Evolutionary conservation across 306 rosid species (phyloP).

Genomic region (Begonia fuchsioides): DNA sequence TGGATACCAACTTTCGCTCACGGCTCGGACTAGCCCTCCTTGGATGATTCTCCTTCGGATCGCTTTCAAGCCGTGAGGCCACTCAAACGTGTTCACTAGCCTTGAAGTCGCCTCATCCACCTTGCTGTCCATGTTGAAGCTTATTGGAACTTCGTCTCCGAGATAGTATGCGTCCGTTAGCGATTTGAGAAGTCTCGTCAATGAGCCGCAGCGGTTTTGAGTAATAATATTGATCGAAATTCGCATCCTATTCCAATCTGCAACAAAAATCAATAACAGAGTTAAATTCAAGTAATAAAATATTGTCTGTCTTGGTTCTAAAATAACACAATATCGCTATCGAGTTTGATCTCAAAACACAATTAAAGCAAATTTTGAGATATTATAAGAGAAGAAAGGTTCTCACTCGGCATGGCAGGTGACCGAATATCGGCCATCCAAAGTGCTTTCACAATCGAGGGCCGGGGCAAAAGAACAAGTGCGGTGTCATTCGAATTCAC

Average conservation of each 20-base stretch:
- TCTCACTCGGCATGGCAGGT: constrained; percentile 74
- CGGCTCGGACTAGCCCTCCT: constrained; percentile 93
- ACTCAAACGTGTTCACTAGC: constrained; percentile 47
- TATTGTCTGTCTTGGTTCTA: too few relatives aligned
- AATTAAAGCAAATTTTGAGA: too few relatives aligned
- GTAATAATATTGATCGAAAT: constrained; percentile 72
- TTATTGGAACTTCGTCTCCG: constrained; percentile 74
- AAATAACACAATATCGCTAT: too few relatives aligned
- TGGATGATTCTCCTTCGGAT: constrained; percentile 81
- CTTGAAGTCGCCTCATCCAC: constrained; percentile 71
- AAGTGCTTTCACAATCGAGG: constrained; percentile 60
- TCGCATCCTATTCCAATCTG: constrained; percentile 87
- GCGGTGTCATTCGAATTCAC: constrained; percentile 36
- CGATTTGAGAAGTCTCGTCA: constrained; percentile 74
- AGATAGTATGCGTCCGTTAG: constrained; percentile 66
- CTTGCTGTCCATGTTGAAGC: constrained; percentile 86
- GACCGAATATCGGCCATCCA: constrained; percentile 96
- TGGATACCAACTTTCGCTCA: constrained; percentile 97
- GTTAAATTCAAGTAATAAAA: too few relatives aligned
- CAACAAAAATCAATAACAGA: background rate
- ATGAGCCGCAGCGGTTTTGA: constrained; percentile 61
- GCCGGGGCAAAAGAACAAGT: constrained; percentile 55
- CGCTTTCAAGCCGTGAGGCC: constrained; percentile 93
- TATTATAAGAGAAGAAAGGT: background rate
- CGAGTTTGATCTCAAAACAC: too few relatives aligned